Evolutionary conservation across 352 stramenopile genomes (phyloP), one percentile per base, ranked within the genome.

Genomic region (Poterioochromonas sp.): DNA sequence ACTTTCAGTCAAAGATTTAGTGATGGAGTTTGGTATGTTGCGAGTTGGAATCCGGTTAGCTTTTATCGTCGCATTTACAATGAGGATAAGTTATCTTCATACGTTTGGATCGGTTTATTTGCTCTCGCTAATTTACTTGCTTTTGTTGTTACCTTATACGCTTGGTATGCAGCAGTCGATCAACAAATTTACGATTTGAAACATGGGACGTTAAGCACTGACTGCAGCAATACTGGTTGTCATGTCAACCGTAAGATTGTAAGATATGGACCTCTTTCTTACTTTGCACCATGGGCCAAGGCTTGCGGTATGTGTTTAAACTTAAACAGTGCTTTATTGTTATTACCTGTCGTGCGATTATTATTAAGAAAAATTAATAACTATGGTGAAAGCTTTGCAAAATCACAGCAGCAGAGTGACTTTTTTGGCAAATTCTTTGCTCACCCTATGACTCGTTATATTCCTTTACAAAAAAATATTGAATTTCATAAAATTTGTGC

Each of bases 401-500:
- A 40, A 26, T 18, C 62, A 44, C 41, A 77, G 34, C 62, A 71
- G 26, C 12, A 8, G 5, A 71, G 26, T 47, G 62, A 71, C 41
- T 71, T 8, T 11, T 71, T 71, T 47, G 43, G 34, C 0, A 3
- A 44, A 29, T 80, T 60, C 70, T 83, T 80, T 49, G 78, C 62
- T 20, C 64, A 60, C 68, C 80, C 83, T 15, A 41, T 83, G 26
- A 79, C 82, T 32, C 49, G 71, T n/a, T 76, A 79, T 62, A 74
- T 86, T 0, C 62, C 83, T 12, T 35, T 86, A 32, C 64, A 78
- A 35, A 86, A 85, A 58, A 84, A 85, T 73, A 76, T 86, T 40
- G 80, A 83, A 49, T 83, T 86, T 53, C 83, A 86, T 79, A 85
- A 86, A 71, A 74, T 86, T 58, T 82, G 84, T 41, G 83, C 82